Percentiles rank a stretch among this genome's conserved stretches.
These are phyloP conservation scores for Aphanomyces astaci DNA, from an alignment of 352 stramenopile species.

Conservation along the genomic window DNA sequence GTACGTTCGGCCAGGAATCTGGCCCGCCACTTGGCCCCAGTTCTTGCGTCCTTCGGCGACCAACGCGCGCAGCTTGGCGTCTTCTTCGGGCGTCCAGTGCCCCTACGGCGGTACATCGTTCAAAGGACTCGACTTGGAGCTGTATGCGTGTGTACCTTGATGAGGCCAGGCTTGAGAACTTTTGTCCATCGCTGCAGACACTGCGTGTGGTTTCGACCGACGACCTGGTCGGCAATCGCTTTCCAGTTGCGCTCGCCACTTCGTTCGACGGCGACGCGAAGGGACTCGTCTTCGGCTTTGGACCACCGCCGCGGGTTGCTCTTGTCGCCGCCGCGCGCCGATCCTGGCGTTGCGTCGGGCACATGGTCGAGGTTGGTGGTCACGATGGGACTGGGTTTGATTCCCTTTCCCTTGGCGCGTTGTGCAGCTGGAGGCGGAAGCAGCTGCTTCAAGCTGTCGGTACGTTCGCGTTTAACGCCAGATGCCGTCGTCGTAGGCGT, in stretches of 20 bases:
- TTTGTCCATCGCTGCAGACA: constrained; percentile 91
- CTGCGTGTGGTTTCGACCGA: constrained; percentile 87
- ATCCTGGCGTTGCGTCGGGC: not conserved
- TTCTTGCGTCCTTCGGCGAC: constrained; percentile 85
- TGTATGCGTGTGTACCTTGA: constrained; percentile 81
- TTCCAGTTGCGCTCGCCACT: constrained; percentile 86
- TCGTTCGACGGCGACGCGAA: constrained; percentile 72
- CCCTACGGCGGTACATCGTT: constrained; percentile 40
- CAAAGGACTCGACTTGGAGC: too few relatives aligned
- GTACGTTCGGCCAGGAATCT: constrained; percentile 78
- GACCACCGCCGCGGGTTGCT: constrained; percentile 77
- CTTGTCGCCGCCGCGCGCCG: constrained; percentile 74
- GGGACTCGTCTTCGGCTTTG: constrained; percentile 78
- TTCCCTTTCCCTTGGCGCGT: constrained; percentile 36
- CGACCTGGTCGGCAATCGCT: constrained; percentile 86
- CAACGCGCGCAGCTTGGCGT: constrained; percentile 71
- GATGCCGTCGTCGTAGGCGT: constrained; percentile 3
- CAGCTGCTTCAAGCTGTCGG: constrained; percentile 74
- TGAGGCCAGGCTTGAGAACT: constrained; percentile 88
- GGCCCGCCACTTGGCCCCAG: constrained; percentile 80
- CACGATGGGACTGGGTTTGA: constrained; percentile 22
- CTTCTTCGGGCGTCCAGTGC: constrained; percentile 88
- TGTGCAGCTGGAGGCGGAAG: constrained; percentile 54
- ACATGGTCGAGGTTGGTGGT: constrained; percentile 21
- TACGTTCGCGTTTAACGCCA: constrained; percentile 81